phyloP scores from a whole-genome alignment of 148 eudicot species.

The Arctostaphylos glauca region DNA sequence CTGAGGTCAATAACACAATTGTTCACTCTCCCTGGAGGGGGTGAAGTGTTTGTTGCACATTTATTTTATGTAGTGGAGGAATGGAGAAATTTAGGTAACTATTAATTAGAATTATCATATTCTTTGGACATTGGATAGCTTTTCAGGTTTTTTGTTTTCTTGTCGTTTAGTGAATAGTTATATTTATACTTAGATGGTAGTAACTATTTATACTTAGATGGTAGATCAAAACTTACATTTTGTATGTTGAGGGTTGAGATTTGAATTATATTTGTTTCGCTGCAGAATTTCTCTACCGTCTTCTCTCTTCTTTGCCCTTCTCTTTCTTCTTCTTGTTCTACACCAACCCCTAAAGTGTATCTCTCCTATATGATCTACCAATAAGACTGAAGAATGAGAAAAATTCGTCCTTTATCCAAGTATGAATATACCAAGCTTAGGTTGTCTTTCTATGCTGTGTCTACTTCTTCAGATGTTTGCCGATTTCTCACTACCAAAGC shows the following conservation, averaged over 20 bases:
- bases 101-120: neutral
- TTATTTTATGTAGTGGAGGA: neutral
- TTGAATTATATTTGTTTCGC: neutral
- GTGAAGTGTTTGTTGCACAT: neutral
- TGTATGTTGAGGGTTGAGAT: neutral
- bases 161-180: neutral
- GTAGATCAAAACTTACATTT: neutral
- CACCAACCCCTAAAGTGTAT: neutral
- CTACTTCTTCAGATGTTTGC: neutral
- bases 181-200: neutral
- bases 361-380: too few relatives aligned
- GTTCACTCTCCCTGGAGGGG: neutral
- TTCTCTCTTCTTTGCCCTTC: neutral
- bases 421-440: neutral
- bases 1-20: neutral
- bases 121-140: neutral
- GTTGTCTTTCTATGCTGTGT: neutral
- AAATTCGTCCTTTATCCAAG: neutral
- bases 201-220: too few relatives aligned
- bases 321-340: neutral
- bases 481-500: neutral
- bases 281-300: neutral
- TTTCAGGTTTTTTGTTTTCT: neutral
- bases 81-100: neutral
- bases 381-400: too few relatives aligned